These are phyloP conservation scores for Penicillium freii DNA, from an alignment of 2,329 filamentous ascomycete species.

Conservation along the genomic window DNA sequence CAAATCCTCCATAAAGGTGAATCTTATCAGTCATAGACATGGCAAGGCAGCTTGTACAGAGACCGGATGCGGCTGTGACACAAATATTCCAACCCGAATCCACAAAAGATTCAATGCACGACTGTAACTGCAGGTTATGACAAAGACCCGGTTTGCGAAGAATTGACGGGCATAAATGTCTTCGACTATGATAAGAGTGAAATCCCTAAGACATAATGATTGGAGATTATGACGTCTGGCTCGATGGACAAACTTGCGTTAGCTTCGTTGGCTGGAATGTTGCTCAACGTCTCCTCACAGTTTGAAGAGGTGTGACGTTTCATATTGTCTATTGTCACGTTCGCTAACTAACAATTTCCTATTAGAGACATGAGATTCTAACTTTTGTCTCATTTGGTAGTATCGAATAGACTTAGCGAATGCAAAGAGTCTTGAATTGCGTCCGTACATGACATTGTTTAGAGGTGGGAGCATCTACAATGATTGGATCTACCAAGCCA, in stretches of 20 bases:
- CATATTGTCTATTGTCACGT: not conserved
- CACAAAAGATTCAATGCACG: not conserved
- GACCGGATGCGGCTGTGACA: too few relatives aligned
- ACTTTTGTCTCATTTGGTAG: too few relatives aligned
- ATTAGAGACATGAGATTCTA: not conserved
- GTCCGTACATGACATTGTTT: not conserved
- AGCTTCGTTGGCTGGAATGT: conserved; percentile 5
- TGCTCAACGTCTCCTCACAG: not conserved
- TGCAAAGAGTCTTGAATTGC: not conserved
- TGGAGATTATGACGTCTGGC: not conserved
- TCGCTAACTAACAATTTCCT: not conserved
- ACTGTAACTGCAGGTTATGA: not conserved
- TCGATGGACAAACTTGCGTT: not conserved
- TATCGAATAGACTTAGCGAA: too few relatives aligned
- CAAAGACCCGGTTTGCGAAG: not conserved
- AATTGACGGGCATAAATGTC: not conserved
- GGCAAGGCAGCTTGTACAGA: not conserved
- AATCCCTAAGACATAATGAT: not conserved
- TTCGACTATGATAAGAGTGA: not conserved
- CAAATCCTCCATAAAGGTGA: not conserved
- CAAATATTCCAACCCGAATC: not conserved
- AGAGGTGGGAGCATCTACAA: not conserved
- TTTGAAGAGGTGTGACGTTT: not conserved
- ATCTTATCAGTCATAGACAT: not conserved
- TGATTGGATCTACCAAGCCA: not conserved